Conservation (phyloP, 2,329 filamentous ascomycete species). For the Cercospora nicotianae region DNA sequence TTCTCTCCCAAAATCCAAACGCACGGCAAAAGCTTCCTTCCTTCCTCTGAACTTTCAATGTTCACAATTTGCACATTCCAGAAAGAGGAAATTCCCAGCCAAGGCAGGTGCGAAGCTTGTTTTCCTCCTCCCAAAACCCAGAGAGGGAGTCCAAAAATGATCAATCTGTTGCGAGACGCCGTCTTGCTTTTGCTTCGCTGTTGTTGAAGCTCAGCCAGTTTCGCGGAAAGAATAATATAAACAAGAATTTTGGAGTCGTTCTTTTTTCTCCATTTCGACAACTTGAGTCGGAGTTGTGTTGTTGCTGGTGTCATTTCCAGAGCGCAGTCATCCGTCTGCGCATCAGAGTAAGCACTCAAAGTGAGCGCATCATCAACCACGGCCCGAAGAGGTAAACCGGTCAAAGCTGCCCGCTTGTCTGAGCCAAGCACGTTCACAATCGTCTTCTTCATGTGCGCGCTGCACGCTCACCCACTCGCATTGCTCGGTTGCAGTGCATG, state of each 20-base stretch:
- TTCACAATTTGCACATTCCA: no score
- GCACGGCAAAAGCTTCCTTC: neutral
- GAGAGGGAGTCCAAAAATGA: neutral
- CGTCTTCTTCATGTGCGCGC: neutral
- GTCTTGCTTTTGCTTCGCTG: neutral
- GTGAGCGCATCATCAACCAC: neutral
- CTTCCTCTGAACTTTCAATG: neutral
- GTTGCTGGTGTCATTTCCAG: neutral
- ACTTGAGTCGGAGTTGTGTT: neutral
- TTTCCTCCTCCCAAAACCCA: neutral
- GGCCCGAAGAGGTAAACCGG: neutral
- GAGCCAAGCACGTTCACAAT: neutral
- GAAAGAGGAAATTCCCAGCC: no score
- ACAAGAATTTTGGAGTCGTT: neutral
- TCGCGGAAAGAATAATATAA: neutral
- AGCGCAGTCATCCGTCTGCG: neutral
- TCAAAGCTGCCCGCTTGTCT: neutral
- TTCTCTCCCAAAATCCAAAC: neutral
- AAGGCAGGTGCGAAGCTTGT: no score
- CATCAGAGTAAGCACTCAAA: neutral
- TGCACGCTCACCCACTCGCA: constrained; percentile 29
- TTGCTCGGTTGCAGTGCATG: constrained; percentile 64
- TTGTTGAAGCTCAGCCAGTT: neutral
- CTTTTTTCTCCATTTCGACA: neutral
- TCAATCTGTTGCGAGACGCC: neutral